Base-by-base conservation (phyloP, 2,329 filamentous ascomycete genomes). In the Phaeomoniella chlamydospora region DNA sequence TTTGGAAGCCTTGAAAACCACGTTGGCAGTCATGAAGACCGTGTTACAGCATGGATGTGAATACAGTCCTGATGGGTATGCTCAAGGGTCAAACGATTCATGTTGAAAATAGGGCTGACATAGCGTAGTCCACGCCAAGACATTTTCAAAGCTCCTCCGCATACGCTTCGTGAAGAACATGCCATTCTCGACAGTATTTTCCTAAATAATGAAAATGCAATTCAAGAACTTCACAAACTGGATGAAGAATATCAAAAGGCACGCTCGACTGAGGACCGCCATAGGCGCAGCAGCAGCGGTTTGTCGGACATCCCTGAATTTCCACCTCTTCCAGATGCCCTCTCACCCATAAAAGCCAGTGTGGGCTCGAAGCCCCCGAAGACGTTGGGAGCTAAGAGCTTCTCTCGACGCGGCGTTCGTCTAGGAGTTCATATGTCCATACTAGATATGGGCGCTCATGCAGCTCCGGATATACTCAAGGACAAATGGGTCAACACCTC, bases 1-100 rank as follows among this genome's bases (percentile, higher is more conserved):
- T 31, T 36, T 48, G 9, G 45, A 44, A 30, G 44, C 44, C 4
- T 44, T 45, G 36, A 47, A 44, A 29, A 43, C 41, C 15, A 46
- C 46, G 4, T 36, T 49, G 14, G 33, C 45, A 6, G 46, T 48
- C 33, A 49, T 49, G 46, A 40, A 45, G 5, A 47, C 42, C 12
- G 46, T 49, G 3, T 39, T 49, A 6, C 44, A 41, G 29, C 44
- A 49, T 37, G 44, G 45, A 18, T 46, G 43, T 34, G 37, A 42
- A 29, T 49, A 48, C 37, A 44, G 44, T 3, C 41, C 33, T n/a
- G 40, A 47, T 12, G 44, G 36, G 45, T 45, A 39, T 37, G 42
- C 22, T 26, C n/a, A 26, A 6, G 22, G 9, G 22, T 9, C 22
- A 26, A 26, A 26, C 6, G 22, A 6, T 26, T 26, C 22, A n/a